Percentiles rank a stretch among this genome's conserved stretches.
These are phyloP conservation scores for Suillus brevipes DNA, from an alignment of 768 basidiomycete genomes.

Conservation along the genomic window DNA sequence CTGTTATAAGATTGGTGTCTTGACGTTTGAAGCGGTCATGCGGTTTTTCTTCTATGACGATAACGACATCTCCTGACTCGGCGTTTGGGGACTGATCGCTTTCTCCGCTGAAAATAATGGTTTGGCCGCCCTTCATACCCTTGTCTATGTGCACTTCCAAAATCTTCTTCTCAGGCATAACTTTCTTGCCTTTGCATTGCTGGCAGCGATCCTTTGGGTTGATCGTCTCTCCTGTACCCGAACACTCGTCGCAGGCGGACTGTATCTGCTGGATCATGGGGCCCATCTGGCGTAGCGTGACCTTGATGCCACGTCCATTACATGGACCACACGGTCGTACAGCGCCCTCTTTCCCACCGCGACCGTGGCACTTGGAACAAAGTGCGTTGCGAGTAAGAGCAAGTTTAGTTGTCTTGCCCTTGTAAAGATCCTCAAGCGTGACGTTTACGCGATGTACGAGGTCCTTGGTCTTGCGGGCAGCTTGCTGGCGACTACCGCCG, in stretches of 20 bases:
- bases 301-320: slow-evolving; percentile 85
- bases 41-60: slow-evolving; percentile 90
- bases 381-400: slow-evolving; percentile 94
- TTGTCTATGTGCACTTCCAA: slow-evolving; percentile 98
- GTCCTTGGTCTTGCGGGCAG: slow-evolving; percentile 94
- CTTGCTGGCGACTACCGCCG: slow-evolving; percentile 62
- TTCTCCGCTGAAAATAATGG: slow-evolving; percentile 85
- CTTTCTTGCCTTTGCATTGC: slow-evolving; percentile 94
- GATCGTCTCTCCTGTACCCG: slow-evolving; percentile 93
- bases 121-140: slow-evolving; percentile 95
- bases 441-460: slow-evolving; percentile 96
- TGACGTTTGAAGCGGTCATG: slow-evolving; percentile 88
- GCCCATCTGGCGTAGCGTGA: slow-evolving; percentile 95
- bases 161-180: slow-evolving; percentile 90
- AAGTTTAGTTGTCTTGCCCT: slow-evolving; percentile 97
- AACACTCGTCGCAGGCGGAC: slow-evolving; percentile 90
- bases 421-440: slow-evolving; percentile 97
- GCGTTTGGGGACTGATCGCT: slow-evolving; percentile 90
- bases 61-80: slow-evolving; percentile 91
- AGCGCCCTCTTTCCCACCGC: slow-evolving; percentile 96
- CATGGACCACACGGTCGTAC: slow-evolving; percentile 78
- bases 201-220: slow-evolving; percentile 91
- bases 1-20: slow-evolving; percentile 82
- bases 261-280: slow-evolving; percentile 99
- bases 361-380: slow-evolving; percentile 91